Evolutionary conservation across 176 grass and related monocot species (phyloP), one percentile per base, ranked within the genome.

Genomic region (Eleusine indica): DNA sequence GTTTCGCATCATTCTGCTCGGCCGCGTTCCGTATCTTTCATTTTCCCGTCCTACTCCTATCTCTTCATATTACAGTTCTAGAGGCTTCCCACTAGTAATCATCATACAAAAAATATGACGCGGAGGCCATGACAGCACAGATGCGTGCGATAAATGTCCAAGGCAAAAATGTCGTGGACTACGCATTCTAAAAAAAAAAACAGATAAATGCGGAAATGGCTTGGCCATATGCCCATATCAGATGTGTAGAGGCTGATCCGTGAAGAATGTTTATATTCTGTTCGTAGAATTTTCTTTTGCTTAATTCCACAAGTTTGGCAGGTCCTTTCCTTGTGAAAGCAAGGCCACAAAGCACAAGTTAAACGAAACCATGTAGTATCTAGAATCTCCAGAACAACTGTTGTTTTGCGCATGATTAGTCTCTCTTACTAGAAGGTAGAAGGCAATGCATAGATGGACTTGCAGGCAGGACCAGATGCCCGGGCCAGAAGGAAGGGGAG

Each of bases 61-160:
- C 68, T 13, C 1, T 1, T 10, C 3, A 22, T 25, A 10, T 17
- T 35, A 35, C 32, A 1, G 32, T 65, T 80, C 68, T 43, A 43
- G 76, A 17, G 28, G 21, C 53, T 85, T 64, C 77, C 65, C 14
- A 13, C 61, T 29, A 15, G 43, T 39, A 52, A 85, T 51, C 32
- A 76, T 75, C 49, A 0, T 72, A 4, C 2, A 3, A 68, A 88
- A 66, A 57, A 78, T 66, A 46, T 32, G 60, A 1, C n/a, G 16
- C 60, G 11, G 25, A 52, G 10, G 21, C 19, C 54, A n/a, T 58
- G 49, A 8, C 19, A 58, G 3, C 17, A 58, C 54, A 58, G 8
- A 1, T 56, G 53, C 11, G 2, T 35, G 32, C 32, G 32, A 35
- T 35, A 35, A 35, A 35, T n/a, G 54, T 58, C 17, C 54, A 58